Base-by-base conservation (phyloP, 225 moss, liverwort and hornwort species). In the Polytrichum commune region DNA sequence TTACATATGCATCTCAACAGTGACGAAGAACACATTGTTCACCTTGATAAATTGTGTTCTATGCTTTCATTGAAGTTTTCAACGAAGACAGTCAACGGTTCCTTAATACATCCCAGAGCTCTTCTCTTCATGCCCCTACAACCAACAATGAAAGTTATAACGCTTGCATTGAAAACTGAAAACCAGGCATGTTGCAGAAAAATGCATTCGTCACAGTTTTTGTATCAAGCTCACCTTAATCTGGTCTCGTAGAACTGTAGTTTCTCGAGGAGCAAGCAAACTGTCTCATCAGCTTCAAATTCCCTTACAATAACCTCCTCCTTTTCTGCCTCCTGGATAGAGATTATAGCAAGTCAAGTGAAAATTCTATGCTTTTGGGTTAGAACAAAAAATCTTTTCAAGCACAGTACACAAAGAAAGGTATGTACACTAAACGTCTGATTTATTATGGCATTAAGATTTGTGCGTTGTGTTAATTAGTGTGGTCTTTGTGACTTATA, bases 201-300 rank as follows among this genome's bases (percentile, higher is more conserved):
- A 56, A 71, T 22, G 69, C 66, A 79, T 57, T 26, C 62, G 18
- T 30, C 0, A 27, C 63, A 27, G n/a, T 58, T 56, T n/a, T 9
- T 69, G 35, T 33, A 29, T 54, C 25, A 23, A 69, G 33, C 80
- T 86, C 62, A 86, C 80, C 70, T 67, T 68, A 83, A 70, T 75
- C 76, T 86, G 7, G 70, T 75, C 60, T 78, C 83, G 32, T 83
- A 86, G 23, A 78, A 69, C 27, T 78, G 64, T 32, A 83, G 65
- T 73, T 83, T 83, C 19, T 86, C 73, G 4, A 83, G 71, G 30
- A 83, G 75, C 35, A 83, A 80, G 64, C 65, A 75, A 23, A 86
- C 56, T 6, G 77, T 73, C 75, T 83, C 77, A 53, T 83, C 80
- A 27, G 70, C 83, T 83, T 83, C 86, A 83, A 86, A 83, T 46